A percentile compares a stretch with the other conserved stretches of the same genome.
Evolutionary conservation across 352 stramenopile genomes (phyloP).

Genomic region (Phytophthora citricola): DNA sequence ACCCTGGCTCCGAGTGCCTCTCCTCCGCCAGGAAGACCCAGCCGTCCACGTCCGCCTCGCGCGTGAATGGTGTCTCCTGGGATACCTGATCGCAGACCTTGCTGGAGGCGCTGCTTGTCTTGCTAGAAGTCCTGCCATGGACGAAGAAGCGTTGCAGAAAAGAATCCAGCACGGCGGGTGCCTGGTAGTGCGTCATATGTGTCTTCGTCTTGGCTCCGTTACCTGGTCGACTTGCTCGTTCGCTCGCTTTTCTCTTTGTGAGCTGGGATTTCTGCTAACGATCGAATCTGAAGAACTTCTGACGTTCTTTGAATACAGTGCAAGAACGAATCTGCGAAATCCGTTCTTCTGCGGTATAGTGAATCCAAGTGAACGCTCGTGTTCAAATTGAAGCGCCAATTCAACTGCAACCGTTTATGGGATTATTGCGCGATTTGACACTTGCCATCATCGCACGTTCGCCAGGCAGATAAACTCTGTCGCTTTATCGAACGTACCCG

Average conservation of each 20-base stretch:
- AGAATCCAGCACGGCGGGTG: conserved; percentile 41
- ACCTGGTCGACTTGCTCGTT: background rate
- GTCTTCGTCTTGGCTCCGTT: background rate
- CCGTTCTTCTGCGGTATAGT: conserved; percentile 18
- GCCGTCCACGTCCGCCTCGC: conserved; percentile 49
- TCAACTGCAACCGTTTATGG: conserved; percentile 6
- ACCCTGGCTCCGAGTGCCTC: conserved; percentile 16
- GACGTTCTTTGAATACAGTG: conserved; percentile 11
- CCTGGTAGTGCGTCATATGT: conserved; percentile 9
- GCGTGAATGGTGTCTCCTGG: conserved; percentile 42
- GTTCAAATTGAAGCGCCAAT: conserved; percentile 19
- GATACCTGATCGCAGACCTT: conserved; percentile 29
- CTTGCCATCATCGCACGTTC: conserved; percentile 8
- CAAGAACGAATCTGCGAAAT: conserved; percentile 28
- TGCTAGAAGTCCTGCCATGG: conserved; percentile 7
- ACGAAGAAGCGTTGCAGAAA: conserved; percentile 46
- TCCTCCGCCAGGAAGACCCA: conserved; percentile 59
- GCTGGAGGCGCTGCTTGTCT: conserved; percentile 11
- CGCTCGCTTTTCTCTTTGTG: conserved; percentile 20
- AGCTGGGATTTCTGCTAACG: background rate
- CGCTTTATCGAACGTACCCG: background rate
- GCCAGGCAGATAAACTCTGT: background rate
- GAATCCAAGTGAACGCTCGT: conserved; percentile 3
- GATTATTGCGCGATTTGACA: conserved; percentile 6
- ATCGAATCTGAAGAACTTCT: conserved; percentile 25